Base-by-base conservation (phyloP, 805 yeast genomes). In the Debaryomyces hansenii region DNA sequence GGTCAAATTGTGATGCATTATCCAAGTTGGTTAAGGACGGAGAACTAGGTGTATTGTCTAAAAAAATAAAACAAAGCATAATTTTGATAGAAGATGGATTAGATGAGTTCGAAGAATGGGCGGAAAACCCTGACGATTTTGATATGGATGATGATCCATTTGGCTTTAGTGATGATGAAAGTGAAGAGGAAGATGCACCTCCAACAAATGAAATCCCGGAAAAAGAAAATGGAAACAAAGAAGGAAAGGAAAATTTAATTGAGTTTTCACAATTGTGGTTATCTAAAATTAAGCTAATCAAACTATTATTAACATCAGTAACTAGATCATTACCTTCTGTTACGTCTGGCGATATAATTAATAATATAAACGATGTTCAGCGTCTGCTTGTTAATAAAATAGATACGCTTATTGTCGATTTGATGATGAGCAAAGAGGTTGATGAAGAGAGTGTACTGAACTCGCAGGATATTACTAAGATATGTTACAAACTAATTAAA, bases 21-120 rank as follows among this genome's bases (percentile, higher is more conserved):
- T 61, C 64, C 9, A 60, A 64, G 7, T 57, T 79, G 15, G 55
- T 79, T 4, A 65, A 68, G 16, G 64, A 60, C 20, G 90, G 90
- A 0, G 76, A 80, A 41, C 50, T 80, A 14, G 85, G 83, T 2
- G 56, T 82, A 1, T 63, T 86, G 43, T 77, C 76, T 31, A 54
- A 55, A 27, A 77, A 75, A 44, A 64, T 85, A 4, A 70, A 67
- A 46, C 68, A 69, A 42, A 70, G 77, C 9, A 66, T 77, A 20
- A 52, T 58, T 1, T 58, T 86, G 45, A 69, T 85, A 5, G 77
- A 72, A 15, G 92, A 86, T 64, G 85, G 84, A 0, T 63, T 78
- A n/a, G 78, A 74, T 8, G 95, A 88, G 55, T 74, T 85, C 42
- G 80, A 72, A 16, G 88, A 80, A 47, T 87, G 92, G 88, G 57